phyloP scores from a whole-genome alignment of 2,329 filamentous ascomycete genomes.

The Aspergillus sp. region DNA sequence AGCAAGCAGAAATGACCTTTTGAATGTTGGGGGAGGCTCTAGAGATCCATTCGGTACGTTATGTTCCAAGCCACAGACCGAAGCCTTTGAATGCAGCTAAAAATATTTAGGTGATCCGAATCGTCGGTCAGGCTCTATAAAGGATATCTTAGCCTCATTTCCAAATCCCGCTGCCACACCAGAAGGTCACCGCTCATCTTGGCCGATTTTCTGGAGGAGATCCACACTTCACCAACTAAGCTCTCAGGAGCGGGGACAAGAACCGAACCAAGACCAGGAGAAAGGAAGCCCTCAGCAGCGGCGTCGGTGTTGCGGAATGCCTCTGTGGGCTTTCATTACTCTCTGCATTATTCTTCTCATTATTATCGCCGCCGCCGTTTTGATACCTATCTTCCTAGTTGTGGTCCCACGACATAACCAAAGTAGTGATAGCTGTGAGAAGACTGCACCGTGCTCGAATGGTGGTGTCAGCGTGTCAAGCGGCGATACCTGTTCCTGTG shows the following conservation, averaged over 20 bases:
- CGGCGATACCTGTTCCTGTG: conserved; percentile 72
- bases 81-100: neutral
- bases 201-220: conserved; percentile 40
- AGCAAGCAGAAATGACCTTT: conserved; percentile 56
- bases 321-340: conserved; percentile 73
- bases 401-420: conserved; percentile 52
- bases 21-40: conserved; percentile 32
- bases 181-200: conserved; percentile 32
- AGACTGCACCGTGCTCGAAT: conserved; percentile 68
- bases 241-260: conserved; percentile 24
- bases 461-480: conserved; percentile 74
- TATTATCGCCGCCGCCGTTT: conserved; percentile 75
- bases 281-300: conserved; percentile 33
- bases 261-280: conserved; percentile 23
- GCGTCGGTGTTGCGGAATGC: conserved; percentile 79
- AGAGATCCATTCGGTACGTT: conserved; percentile 28
- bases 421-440: conserved; percentile 53
- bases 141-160: conserved; percentile 66
- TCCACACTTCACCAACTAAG: conserved; percentile 33
- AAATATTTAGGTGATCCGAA: conserved; percentile 11
- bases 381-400: conserved; percentile 71
- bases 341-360: conserved; percentile 65
- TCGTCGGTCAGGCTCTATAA: conserved; percentile 55
- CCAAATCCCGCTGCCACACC: conserved; percentile 59
- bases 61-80: neutral